Evolutionary conservation across 495 filamentous ascomycete genomes (phyloP), one percentile per base, ranked within the genome.

Genomic region (Clohesyomyces aquaticus): DNA sequence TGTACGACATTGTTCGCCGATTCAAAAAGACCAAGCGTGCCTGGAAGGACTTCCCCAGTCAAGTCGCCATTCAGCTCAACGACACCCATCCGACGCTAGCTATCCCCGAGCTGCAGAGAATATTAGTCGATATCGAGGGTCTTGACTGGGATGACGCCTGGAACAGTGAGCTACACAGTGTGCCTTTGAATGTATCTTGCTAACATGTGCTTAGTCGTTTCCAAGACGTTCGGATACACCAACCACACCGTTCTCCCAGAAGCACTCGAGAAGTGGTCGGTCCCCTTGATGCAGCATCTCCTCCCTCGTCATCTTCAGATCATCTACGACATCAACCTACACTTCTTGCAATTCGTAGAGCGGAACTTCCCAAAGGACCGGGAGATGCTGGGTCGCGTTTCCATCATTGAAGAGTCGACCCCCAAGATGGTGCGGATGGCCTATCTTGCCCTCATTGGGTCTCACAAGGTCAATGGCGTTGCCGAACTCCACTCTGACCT

Each of bases 401-500:
- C 94, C 3, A 93, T 98, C 69, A 96, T 98, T 56, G 94, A 98
- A 76, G 94, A 98, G 76, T 90, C 90, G 8, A 87, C 94, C 71
- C 91, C 94, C n/a, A 93, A 98, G 83, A 95, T 96, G 87, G 85
- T 98, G 54, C 88, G 93, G 70, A 98, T 98, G 94, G 94, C 95
- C 0, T 93, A 84, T 75, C 78, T 98, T 45, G 94, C 94, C 19
- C 88, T 97, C 64, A 93, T 98, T 71, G 94, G 95, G 27, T 98
- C 94, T 22, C 94, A 98, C 82, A 98, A 98, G 76, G 94, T 98
- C 76, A 98, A 98, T 71, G 94, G 94, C 71, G 94, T 98, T 26
- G 94, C 94, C 22, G 94, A 98, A 76, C 79, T 98, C 56, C 94
- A 98, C 76, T 98, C 94, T 3, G 94, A 98, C 71, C 82, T 98